Conservation (phyloP, 2,329 filamentous ascomycete genomes). For the Diaporthe sp. region DNA sequence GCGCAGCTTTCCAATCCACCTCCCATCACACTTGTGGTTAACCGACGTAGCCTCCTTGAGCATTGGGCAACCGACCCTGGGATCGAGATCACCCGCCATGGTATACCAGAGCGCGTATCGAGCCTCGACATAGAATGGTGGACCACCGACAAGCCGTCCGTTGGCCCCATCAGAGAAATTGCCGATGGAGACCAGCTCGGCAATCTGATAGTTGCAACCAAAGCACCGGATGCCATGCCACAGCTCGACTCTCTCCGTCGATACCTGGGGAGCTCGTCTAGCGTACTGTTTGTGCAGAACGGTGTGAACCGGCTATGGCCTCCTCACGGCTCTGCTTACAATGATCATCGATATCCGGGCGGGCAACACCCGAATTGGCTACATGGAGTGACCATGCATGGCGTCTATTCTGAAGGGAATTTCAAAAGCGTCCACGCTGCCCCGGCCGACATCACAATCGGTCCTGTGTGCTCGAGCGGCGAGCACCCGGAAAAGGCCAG, state of each 20-base stretch:
- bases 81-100: constrained; percentile 55
- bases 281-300: constrained; percentile 87
- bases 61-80: constrained; percentile 58
- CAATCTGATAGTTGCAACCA: constrained; percentile 83
- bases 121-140: constrained; percentile 65
- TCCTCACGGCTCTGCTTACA: constrained; percentile 58
- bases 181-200: constrained; percentile 60
- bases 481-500: constrained; percentile 29
- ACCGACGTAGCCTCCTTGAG: constrained; percentile 62
- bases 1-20: constrained; percentile 69
- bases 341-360: constrained; percentile 50
- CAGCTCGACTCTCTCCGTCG: constrained; percentile 68
- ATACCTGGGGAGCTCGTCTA: constrained; percentile 72
- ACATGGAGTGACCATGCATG: constrained; percentile 71
- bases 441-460: constrained; percentile 58
- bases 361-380: constrained; percentile 73
- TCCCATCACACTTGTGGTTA: constrained; percentile 84
- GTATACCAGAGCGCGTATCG: constrained; percentile 43
- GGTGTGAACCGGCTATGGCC: constrained; percentile 80
- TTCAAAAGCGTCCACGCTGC: constrained; percentile 66
- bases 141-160: constrained; percentile 54
- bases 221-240: constrained; percentile 74
- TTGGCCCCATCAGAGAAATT: constrained; percentile 53
- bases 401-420: constrained; percentile 59
- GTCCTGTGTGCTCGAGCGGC: constrained; percentile 52